Conservation (phyloP, 257 asterid genomes). For the Ehretia macrophylla region DNA sequence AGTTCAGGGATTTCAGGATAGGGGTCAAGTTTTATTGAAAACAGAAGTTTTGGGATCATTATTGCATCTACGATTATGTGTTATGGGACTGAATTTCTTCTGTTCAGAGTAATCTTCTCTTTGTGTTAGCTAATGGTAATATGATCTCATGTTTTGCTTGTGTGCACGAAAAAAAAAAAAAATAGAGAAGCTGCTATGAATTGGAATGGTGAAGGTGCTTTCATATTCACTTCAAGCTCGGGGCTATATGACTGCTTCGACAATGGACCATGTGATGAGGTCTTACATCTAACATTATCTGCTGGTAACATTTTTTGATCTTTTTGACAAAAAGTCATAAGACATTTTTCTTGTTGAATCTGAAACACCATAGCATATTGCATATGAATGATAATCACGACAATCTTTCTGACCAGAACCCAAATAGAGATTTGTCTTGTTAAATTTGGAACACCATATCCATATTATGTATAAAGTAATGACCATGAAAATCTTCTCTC, state of each 20-base stretch:
- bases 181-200: constrained; percentile 77
- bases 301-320: constrained; percentile 5
- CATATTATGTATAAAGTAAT: too few relatives aligned
- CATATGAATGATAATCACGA: background rate
- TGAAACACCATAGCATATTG: background rate
- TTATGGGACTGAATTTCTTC: background rate
- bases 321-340: background rate
- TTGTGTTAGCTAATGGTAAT: background rate
- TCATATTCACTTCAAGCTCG: constrained; percentile 91
- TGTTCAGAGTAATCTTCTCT: background rate
- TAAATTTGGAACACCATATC: too few relatives aligned
- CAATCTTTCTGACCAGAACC: background rate
- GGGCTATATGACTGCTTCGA: constrained; percentile 88
- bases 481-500: too few relatives aligned
- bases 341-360: constrained; percentile 2
- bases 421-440: too few relatives aligned
- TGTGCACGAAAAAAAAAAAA: constrained; percentile 1
- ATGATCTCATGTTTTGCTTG: background rate
- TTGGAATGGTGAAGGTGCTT: constrained; percentile 95
- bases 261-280: constrained; percentile 92
- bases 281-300: constrained; percentile 31
- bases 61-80: background rate
- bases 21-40: background rate
- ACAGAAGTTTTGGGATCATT: background rate
- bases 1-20: background rate